A percentile compares a stretch with the other conserved stretches of the same genome.
phyloP scores from a whole-genome alignment of 148 eudicot species.

The Fagopyrum homotropicum region DNA sequence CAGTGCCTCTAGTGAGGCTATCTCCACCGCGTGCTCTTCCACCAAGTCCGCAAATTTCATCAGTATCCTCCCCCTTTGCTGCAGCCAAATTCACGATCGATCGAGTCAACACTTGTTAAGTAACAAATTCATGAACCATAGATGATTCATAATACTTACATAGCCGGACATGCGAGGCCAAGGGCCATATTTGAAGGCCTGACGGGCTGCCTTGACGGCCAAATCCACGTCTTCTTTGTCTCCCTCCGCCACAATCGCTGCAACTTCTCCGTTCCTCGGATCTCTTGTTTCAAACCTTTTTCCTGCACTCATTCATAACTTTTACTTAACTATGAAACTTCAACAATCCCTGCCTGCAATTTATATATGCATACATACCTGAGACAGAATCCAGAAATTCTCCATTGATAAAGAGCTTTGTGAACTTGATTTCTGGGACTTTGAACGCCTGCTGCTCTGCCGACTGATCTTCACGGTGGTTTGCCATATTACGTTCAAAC shows the following conservation, averaged over 20 bases:
- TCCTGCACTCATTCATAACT: constrained; percentile 8
- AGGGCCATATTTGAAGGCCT: constrained; percentile 74
- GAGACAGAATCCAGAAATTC: constrained; percentile 61
- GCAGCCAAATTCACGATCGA: neutral
- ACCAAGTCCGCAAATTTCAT: constrained; percentile 46
- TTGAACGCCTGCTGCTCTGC: constrained; percentile 16
- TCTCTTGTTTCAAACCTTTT: constrained; percentile 67
- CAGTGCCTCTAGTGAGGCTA: constrained; percentile 38
- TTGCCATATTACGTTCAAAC: neutral
- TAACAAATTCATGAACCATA: neutral
- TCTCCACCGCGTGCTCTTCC: constrained; percentile 32
- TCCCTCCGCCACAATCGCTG: constrained; percentile 63
- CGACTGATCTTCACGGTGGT: neutral
- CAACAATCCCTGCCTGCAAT: too few species aligned
- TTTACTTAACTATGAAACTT: too few species aligned
- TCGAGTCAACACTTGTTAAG: too few species aligned
- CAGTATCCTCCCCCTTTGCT: constrained; percentile 41
- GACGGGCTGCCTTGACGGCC: constrained; percentile 73
- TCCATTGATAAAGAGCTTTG: constrained; percentile 85
- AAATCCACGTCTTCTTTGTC: constrained; percentile 58
- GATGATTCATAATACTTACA: constrained; percentile 26
- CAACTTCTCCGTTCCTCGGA: constrained; percentile 66
- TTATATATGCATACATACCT: constrained; percentile 18
- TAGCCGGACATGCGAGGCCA: constrained; percentile 73
- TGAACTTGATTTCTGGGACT: constrained; percentile 70